Evolutionary conservation across 768 basidiomycete species (phyloP), one percentile per base, ranked within the genome.

Genomic region (Boletellus sp.): DNA sequence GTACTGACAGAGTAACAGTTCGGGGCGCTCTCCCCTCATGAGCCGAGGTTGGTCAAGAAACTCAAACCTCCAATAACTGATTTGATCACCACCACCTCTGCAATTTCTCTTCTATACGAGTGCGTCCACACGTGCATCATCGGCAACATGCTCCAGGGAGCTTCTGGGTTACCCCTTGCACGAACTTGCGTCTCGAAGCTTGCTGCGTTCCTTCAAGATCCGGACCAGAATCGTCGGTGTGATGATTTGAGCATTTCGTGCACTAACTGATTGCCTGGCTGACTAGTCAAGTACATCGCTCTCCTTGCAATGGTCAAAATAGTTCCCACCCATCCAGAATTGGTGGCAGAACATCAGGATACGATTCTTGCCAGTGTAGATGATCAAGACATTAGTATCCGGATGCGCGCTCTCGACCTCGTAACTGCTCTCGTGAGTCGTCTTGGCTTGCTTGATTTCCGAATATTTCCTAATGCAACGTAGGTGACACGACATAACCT

Each of bases 101-200:
- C 96, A 1, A 94, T 98, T 34, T 97, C 94, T 20, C 74, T 99
- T 20, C 72, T 99, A 13, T 99, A 98, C 65, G 96, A 99, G 73
- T 99, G 96, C 67, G 95, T 99, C 1, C 89, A 94, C 58, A 98
- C 96, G 0, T 97, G 93, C 60, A 98, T 99, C 57, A 92, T 92
- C 11, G 95, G 96, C 9, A 93, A 90, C 7, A 97, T 99, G 91
- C 77, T 98, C 10, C 85, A 86, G 57, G 87, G 85, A 4, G 50
- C 81, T 19, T 81, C 85, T 26, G 92, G 90, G 11, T 78, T 87
- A 63, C 73, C 84, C 3, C 73, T 99, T 40, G 96, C 96, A 6
- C 77, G 77, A 51, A 82, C 85, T 11, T 99, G 96, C 60, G 91
- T 95, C 33, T 89, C 92, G 24, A 99, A 99, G 68, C 76, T 99